phyloP scores from a whole-genome alignment of 2,329 filamentous ascomycete species.

The Mycosphaerella arachidis region DNA sequence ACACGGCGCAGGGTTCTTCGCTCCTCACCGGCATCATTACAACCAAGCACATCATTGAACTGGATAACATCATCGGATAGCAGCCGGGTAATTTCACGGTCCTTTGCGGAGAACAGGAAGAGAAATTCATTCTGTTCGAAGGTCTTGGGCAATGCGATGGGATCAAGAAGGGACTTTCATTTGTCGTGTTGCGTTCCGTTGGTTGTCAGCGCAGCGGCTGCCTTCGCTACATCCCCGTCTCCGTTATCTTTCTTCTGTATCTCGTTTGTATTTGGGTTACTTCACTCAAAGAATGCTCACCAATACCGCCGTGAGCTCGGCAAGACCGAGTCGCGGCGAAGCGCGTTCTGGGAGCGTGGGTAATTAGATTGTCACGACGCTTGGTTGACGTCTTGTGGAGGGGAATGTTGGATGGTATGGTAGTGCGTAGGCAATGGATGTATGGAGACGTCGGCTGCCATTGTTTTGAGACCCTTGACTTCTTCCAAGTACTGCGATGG shows the following conservation, averaged over 20 bases:
- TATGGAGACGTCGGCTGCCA: constrained; percentile 10
- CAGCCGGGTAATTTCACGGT: neutral
- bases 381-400: constrained; percentile 1
- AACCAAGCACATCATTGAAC: constrained; percentile 6
- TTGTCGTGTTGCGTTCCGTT: neutral
- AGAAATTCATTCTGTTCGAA: neutral
- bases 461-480: neutral
- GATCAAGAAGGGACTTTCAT: constrained; percentile 4
- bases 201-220: neutral
- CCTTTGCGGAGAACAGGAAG: neutral
- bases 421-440: constrained; percentile 3
- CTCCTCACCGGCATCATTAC: constrained; percentile 6
- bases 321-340: constrained; percentile 2
- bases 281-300: constrained; percentile 7
- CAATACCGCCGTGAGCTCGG: constrained; percentile 3
- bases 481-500: neutral
- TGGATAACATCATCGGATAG: constrained; percentile 2
- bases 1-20: constrained; percentile 8
- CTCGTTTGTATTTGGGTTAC: neutral
- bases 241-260: constrained; percentile 2
- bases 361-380: constrained; percentile 8
- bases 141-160: neutral
- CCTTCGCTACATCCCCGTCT: constrained; percentile 3
- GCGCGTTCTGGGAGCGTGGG: constrained; percentile 1
- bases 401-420: constrained; percentile 7